Evolutionary conservation across 2,329 filamentous ascomycete genomes (phyloP).

Genomic region (Fusarium chaquense): DNA sequence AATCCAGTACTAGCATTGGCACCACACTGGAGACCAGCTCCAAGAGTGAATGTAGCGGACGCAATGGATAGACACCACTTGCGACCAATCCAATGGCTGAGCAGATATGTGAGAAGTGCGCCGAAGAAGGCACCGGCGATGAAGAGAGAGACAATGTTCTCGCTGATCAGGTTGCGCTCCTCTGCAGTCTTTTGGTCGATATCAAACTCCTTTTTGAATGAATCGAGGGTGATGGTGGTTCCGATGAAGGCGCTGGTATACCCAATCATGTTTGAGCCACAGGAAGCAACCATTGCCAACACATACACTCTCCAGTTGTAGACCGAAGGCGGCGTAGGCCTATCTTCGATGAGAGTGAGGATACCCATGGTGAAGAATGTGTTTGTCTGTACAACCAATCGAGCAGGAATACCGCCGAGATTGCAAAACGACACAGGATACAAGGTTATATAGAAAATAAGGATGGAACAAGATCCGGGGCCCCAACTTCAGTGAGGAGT

Average conservation of each 20-base stretch:
- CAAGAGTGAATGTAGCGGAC: conserved; percentile 53
- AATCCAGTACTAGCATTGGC: conserved; percentile 57
- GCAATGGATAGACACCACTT: conserved; percentile 55
- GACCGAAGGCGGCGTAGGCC: conserved; percentile 53
- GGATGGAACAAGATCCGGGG: conserved; percentile 22
- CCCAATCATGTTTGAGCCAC: conserved; percentile 57
- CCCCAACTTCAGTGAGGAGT: conserved; percentile 18
- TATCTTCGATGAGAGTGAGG: conserved; percentile 52
- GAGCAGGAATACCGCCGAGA: conserved; percentile 6
- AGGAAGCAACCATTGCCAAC: conserved; percentile 53
- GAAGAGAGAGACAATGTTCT: conserved; percentile 66
- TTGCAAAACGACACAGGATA: background rate
- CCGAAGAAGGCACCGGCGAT: conserved; percentile 79
- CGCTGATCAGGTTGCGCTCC: conserved; percentile 54
- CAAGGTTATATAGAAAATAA: conserved; percentile 17
- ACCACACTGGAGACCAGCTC: conserved; percentile 66
- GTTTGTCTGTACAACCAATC: background rate
- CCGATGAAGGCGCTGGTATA: conserved; percentile 72
- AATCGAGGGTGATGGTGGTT: conserved; percentile 71
- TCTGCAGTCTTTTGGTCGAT: conserved; percentile 59
- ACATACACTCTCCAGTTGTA: conserved; percentile 54
- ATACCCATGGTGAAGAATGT: conserved; percentile 41
- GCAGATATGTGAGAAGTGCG: conserved; percentile 66
- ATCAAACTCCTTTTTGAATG: conserved; percentile 71
- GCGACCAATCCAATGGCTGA: conserved; percentile 40